These are phyloP conservation scores for Closterium sp. DNA, from an alignment of 139 green algal genomes.

Conservation along the genomic window DNA sequence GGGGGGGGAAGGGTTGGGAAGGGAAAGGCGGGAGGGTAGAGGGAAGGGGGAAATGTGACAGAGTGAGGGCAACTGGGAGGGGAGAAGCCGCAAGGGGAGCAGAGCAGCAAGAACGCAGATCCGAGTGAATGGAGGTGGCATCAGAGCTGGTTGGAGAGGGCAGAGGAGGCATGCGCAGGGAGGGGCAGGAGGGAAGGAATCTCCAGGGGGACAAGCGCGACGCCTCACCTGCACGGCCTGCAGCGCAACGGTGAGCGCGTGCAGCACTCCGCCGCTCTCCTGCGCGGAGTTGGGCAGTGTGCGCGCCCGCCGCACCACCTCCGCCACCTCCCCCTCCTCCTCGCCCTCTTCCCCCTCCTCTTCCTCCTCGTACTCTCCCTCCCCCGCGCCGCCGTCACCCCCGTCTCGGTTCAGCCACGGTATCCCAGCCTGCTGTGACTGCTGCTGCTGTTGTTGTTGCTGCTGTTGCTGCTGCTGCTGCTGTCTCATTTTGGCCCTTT, in stretches of 20 bases:
- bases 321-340: background rate
- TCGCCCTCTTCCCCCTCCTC: background rate
- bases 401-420: background rate
- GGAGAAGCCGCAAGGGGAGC: background rate
- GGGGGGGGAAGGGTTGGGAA: background rate
- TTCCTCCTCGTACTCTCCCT: background rate
- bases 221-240: background rate
- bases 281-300: background rate
- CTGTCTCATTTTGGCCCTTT: background rate
- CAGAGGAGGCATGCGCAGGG: no score
- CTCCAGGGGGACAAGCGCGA: no score
- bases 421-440: background rate
- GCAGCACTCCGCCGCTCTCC: background rate
- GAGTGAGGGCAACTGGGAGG: background rate
- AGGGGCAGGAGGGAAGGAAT: no score
- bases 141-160: background rate
- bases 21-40: background rate
- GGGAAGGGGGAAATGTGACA: background rate
- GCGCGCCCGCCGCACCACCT: background rate
- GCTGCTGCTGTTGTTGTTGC: background rate
- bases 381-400: background rate
- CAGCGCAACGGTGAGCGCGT: background rate
- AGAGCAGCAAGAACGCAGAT: background rate
- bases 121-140: background rate
- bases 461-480: constrained; percentile 6